phyloP scores from a whole-genome alignment of 2,329 filamentous ascomycete genomes.

The Sarocladiaceae sp. region DNA sequence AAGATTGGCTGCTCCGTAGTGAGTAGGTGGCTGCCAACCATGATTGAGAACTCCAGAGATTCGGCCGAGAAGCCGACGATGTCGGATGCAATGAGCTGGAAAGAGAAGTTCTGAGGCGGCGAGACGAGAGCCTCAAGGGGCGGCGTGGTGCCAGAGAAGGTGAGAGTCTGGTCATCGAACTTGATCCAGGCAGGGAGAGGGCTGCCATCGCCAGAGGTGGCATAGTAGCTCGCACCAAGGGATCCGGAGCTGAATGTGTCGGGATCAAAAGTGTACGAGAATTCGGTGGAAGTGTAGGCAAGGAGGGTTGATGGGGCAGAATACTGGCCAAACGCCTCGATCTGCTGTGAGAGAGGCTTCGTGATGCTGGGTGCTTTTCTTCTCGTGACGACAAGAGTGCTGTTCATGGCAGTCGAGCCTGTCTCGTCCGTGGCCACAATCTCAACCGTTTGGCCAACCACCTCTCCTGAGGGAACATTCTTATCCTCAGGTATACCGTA shows the following conservation, averaged over 20 bases:
- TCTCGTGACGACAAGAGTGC: conserved; percentile 65
- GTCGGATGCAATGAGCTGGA: conserved; percentile 73
- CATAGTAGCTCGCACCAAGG: conserved; percentile 56
- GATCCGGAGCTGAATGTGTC: conserved; percentile 54
- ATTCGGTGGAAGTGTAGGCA: conserved; percentile 44
- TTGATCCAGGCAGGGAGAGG: conserved; percentile 78
- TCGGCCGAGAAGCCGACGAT: conserved; percentile 69
- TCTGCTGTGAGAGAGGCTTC: conserved; percentile 52
- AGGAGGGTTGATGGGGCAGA: conserved; percentile 56
- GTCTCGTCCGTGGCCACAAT: conserved; percentile 63
- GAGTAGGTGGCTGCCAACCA: conserved; percentile 65
- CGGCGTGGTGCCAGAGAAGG: conserved; percentile 67
- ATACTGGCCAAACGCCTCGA: conserved; percentile 50
- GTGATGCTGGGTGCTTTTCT: conserved; percentile 46
- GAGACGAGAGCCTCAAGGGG: conserved; percentile 55
- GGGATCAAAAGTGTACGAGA: conserved; percentile 46
- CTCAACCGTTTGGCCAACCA: conserved; percentile 54
- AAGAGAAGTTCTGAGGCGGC: conserved; percentile 64
- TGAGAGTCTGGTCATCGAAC: conserved; percentile 60
- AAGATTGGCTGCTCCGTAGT: conserved; percentile 54
- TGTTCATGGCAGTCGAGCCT: conserved; percentile 57
- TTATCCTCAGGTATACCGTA: conserved; percentile 60
- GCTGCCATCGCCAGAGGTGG: conserved; percentile 68
- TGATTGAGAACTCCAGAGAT: conserved; percentile 60
- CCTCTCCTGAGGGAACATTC: conserved; percentile 41